Evolutionary conservation across 352 stramenopile species (phyloP).

Genomic region (Globisporangium echinulatum): DNA sequence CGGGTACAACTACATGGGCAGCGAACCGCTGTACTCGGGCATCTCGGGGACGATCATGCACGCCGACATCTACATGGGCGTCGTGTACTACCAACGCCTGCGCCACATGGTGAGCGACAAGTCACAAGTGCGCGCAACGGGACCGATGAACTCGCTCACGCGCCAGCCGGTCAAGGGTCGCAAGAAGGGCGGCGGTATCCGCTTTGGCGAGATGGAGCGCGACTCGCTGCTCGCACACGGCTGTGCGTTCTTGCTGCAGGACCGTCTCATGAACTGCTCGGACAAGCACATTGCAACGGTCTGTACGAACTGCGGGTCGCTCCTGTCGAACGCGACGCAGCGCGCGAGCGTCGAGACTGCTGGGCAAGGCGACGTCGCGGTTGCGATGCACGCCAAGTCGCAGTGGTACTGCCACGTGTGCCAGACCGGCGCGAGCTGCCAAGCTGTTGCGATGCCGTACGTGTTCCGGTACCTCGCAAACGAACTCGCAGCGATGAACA

Average conservation of each 20-base stretch:
- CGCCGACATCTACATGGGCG: slow-evolving; percentile 99
- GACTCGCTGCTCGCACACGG: slow-evolving; percentile 98
- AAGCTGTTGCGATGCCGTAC: slow-evolving; percentile 97
- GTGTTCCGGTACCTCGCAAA: slow-evolving; percentile 99
- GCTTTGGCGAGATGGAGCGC: slow-evolving; percentile 99
- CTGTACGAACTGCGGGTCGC: slow-evolving; percentile 89
- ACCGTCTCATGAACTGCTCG: slow-evolving; percentile 98
- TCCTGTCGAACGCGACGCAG: slow-evolving; percentile 86
- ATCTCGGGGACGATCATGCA: slow-evolving; percentile 98
- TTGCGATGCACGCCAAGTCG: slow-evolving; percentile 85
- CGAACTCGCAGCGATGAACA: slow-evolving; percentile 99
- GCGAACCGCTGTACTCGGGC: slow-evolving; percentile 98
- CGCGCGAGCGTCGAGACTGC: slow-evolving; percentile 74
- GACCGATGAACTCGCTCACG: slow-evolving; percentile 98
- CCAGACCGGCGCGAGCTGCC: slow-evolving; percentile 85
- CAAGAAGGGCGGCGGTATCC: slow-evolving; percentile 98
- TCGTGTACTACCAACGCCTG: slow-evolving; percentile 99
- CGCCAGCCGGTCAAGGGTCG: slow-evolving; percentile 99
- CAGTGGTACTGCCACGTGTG: slow-evolving; percentile 85
- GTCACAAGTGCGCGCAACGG: slow-evolving; percentile 97
- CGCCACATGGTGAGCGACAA: slow-evolving; percentile 99
- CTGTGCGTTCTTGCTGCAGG: slow-evolving; percentile 94
- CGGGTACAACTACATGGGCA: slow-evolving; percentile 98
- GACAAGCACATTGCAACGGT: slow-evolving; percentile 98
- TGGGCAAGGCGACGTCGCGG: slow-evolving; percentile 73